phyloP scores from a whole-genome alignment of 306 rosid genomes.

The Prunus davidiana region DNA sequence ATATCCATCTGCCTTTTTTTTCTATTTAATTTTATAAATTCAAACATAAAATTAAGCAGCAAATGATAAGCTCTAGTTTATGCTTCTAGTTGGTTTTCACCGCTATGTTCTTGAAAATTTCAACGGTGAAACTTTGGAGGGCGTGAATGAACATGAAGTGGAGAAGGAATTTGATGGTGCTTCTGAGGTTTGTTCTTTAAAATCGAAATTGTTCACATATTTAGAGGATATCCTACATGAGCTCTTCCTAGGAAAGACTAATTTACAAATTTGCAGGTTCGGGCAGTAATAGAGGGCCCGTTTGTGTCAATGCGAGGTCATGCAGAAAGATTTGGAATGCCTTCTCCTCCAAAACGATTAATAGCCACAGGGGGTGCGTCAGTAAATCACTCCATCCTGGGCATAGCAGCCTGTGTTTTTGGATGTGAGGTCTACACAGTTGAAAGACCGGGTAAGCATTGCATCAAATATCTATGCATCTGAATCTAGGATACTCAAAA shows the following conservation, averaged over 20 bases:
- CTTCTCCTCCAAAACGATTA: constrained; percentile 81
- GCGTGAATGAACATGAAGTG: constrained; percentile 52
- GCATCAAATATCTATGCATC: background rate
- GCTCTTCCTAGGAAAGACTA: constrained; percentile 1
- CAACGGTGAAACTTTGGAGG: constrained; percentile 47
- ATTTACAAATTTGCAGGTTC: constrained; percentile 48
- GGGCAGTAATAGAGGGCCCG: constrained; percentile 87
- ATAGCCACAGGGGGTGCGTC: constrained; percentile 99
- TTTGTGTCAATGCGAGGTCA: constrained; percentile 91
- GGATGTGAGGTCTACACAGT: constrained; percentile 93
- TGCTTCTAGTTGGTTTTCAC: constrained; percentile 73
- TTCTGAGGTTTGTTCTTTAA: constrained; percentile 65
- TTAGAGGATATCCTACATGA: constrained; percentile 14
- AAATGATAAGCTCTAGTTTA: background rate
- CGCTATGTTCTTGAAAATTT: constrained; percentile 66
- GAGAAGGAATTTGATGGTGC: constrained; percentile 80
- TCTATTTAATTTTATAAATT: background rate
- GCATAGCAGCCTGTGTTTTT: constrained; percentile 71
- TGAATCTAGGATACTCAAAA: no score
- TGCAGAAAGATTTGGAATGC: constrained; percentile 97
- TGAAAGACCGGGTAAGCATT: constrained; percentile 73
- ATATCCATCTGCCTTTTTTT: background rate
- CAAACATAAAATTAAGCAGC: background rate
- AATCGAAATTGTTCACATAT: constrained; percentile 4
- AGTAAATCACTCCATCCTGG: constrained; percentile 66